phyloP scores from a whole-genome alignment of 2,329 filamentous ascomycete species.

The Fusarium begoniae region DNA sequence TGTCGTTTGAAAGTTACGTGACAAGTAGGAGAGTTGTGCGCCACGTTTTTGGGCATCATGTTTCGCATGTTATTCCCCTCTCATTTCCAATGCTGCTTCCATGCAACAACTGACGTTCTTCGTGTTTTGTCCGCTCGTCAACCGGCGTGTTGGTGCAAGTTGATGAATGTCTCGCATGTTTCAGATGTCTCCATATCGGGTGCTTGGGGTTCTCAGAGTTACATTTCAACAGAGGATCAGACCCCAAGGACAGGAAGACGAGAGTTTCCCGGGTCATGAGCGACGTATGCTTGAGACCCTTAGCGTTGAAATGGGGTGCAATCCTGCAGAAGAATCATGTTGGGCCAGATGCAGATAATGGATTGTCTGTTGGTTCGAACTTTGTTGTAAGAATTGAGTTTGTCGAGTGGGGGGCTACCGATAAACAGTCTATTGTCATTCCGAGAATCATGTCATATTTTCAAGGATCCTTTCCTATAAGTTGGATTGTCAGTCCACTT shows the following conservation, averaged over 20 bases:
- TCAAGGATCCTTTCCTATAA: background rate
- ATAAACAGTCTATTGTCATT: background rate
- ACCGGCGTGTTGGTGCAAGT: background rate
- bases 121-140: background rate
- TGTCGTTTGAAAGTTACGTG: constrained; percentile 39
- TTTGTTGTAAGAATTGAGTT: background rate
- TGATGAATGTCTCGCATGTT: constrained; percentile 12
- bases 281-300: background rate
- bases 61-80: background rate
- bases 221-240: background rate
- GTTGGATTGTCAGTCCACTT: background rate
- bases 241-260: background rate
- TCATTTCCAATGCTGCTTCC: background rate
- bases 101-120: background rate
- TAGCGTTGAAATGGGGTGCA: background rate
- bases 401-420: background rate
- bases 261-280: no score
- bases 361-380: background rate
- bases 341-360: background rate
- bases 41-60: background rate
- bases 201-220: background rate
- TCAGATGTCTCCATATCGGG: background rate
- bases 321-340: background rate
- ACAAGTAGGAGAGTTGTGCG: background rate
- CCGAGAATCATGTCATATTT: background rate